These are phyloP conservation scores for Glebionis coronaria DNA, from an alignment of 129 eudicot species.

Conservation along the genomic window DNA sequence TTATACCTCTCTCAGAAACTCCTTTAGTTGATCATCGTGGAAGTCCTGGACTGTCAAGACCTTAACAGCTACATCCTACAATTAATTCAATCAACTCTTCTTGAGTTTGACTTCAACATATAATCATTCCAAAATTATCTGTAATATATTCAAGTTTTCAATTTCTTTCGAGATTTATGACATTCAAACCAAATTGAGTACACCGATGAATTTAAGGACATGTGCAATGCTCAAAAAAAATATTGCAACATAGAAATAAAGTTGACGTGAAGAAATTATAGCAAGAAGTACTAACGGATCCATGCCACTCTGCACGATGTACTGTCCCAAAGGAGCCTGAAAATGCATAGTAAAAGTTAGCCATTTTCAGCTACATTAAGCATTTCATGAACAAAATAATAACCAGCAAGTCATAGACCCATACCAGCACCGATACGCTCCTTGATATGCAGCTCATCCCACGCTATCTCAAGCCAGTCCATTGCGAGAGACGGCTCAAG, in stretches of 20 bases:
- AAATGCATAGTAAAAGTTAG: constrained; percentile 15
- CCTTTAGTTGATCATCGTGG: constrained; percentile 82
- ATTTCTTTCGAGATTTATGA: too few species aligned
- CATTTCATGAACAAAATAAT: neutral
- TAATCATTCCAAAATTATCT: too few species aligned
- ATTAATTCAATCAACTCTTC: neutral
- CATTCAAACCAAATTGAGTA: too few species aligned
- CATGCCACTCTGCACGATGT: constrained; percentile 99
- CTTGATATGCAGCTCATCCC: constrained; percentile 90
- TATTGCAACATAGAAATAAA: neutral
- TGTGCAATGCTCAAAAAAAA: constrained; percentile 1
- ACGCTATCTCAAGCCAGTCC: constrained; percentile 97
- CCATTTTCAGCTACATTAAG: neutral
- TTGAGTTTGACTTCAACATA: neutral
- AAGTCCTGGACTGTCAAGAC: constrained; percentile 86
- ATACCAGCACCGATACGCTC: constrained; percentile 98
- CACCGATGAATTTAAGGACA: too few species aligned
- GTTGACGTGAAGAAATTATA: neutral
- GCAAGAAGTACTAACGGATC: constrained; percentile 66
- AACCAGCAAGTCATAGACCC: neutral
- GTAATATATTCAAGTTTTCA: too few species aligned
- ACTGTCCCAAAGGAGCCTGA: constrained; percentile 95
- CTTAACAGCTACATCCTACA: constrained; percentile 97
- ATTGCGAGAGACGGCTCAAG: constrained; percentile 92
- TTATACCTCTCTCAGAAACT: constrained; percentile 86